phyloP scores from a whole-genome alignment of 2,329 filamentous ascomycete species.

The Paraphoma sp. region DNA sequence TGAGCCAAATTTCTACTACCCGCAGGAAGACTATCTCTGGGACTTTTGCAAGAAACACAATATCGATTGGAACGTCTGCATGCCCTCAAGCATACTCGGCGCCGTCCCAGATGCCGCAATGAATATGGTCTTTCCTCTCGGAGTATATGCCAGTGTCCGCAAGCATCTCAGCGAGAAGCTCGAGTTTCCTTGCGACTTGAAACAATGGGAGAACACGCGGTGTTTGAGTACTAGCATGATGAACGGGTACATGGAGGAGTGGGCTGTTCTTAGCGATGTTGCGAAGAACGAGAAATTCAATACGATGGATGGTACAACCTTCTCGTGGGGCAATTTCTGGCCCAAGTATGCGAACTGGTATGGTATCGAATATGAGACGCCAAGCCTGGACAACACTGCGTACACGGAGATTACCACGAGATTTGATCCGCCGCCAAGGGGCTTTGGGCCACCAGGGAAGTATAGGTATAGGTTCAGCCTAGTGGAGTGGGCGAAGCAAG shows the following conservation, averaged over 20 bases:
- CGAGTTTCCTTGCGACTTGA: constrained; percentile 53
- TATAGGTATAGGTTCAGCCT: constrained; percentile 52
- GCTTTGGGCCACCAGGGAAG: constrained; percentile 53
- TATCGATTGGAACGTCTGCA: constrained; percentile 55
- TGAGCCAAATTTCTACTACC: constrained; percentile 63
- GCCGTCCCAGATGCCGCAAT: constrained; percentile 58
- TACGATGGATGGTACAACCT: constrained; percentile 52
- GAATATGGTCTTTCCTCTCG: constrained; percentile 58
- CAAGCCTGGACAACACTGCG: constrained; percentile 17
- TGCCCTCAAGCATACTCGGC: constrained; percentile 58
- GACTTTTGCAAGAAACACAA: constrained; percentile 49
- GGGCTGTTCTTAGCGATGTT: constrained; percentile 53
- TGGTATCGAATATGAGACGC: constrained; percentile 47
- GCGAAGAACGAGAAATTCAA: constrained; percentile 59
- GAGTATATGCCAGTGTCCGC: constrained; percentile 58
- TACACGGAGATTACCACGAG: constrained; percentile 25
- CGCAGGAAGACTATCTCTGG: constrained; percentile 59
- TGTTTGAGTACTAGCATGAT: constrained; percentile 55
- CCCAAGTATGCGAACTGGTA: constrained; percentile 56
- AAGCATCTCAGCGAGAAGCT: constrained; percentile 51
- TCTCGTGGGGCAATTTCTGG: constrained; percentile 59
- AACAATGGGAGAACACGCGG: constrained; percentile 53
- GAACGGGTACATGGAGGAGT: constrained; percentile 60
- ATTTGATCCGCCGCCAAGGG: constrained; percentile 38
- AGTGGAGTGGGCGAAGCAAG: constrained; percentile 54